Evolutionary conservation across 1,284 basidiomycete genomes (phyloP), one percentile per base, ranked within the genome.

Genomic region (Ustilago esculenta): DNA sequence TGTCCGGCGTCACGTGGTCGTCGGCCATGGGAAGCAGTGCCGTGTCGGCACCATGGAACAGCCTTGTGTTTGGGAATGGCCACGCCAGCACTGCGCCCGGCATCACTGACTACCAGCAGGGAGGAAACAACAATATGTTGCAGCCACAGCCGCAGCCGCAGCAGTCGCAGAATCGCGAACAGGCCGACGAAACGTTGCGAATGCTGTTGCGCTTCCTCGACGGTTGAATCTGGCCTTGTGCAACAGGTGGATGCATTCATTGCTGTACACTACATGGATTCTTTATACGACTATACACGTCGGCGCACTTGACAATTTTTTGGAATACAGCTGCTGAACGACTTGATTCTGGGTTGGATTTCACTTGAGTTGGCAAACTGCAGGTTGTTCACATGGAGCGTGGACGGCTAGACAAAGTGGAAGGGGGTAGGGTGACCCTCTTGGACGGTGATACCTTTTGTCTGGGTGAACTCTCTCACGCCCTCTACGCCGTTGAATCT

Each of bases 381-480:
- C n/a, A n/a, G n/a, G n/a, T n/a, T n/a, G n/a, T n/a, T n/a, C n/a
- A n/a, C n/a, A n/a, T n/a, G n/a, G n/a, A n/a, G n/a, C n/a, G n/a
- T n/a, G n/a, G 27, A 7, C 27, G 27, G 7, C 27, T 48, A 69
- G 14, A 69, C 48, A 15, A 37, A 64, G 1, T 49, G 40, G 56
- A 70, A 70, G 15, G 67, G 67, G 6, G 37, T 57, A 1, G 53
- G 23, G 17, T 46, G 35, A 29, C 67, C 67, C 10, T 39, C 8
- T 25, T 64, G 60, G 17, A 61, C 85, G 30, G 92, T 88, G 42
- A 98, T 88, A 7, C 90, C 90, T 80, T 98, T 98, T 44, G 90
- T 86, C 77, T 90, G 91, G 44, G 92, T 94, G 41, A 98, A 84
- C 7, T 90, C 85, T 25, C 91, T 88, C 29, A 98, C 85, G 24